These are phyloP conservation scores for Aciculosporium take DNA, from an alignment of 2,329 filamentous ascomycete species.

Conservation along the genomic window DNA sequence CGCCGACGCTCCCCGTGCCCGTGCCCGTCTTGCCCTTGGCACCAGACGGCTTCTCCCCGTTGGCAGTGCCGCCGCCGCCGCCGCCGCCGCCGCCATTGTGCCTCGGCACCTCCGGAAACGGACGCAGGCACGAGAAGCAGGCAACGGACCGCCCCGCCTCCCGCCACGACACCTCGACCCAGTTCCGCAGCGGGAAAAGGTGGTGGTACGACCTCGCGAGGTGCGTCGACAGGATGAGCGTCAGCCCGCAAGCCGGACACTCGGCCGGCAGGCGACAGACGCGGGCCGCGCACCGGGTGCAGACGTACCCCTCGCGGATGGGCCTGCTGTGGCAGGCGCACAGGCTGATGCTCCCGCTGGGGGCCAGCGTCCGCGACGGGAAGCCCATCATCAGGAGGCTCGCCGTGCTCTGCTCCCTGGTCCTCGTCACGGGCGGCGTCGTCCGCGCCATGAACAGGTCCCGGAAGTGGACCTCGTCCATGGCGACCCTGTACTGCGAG, in stretches of 20 bases:
- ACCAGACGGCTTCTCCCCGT: background rate
- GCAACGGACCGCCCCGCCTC: constrained; percentile 46
- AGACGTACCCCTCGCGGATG: constrained; percentile 73
- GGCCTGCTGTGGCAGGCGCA: constrained; percentile 86
- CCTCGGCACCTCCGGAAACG: constrained; percentile 46
- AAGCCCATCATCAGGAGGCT: constrained; percentile 96
- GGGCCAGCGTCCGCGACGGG: constrained; percentile 68
- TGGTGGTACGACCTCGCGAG: constrained; percentile 88
- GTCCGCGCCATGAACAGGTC: constrained; percentile 82
- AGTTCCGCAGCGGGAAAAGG: constrained; percentile 78
- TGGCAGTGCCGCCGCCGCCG: background rate
- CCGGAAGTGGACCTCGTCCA: constrained; percentile 63
- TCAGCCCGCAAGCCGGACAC: constrained; percentile 82
- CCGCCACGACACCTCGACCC: constrained; percentile 78
- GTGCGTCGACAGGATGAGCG: constrained; percentile 86
- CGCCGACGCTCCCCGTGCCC: constrained; percentile 35
- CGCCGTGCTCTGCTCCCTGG: constrained; percentile 41
- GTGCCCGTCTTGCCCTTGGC: constrained; percentile 13
- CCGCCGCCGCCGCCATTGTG: constrained; percentile 3
- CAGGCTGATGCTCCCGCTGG: constrained; percentile 49
- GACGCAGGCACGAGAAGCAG: constrained; percentile 65
- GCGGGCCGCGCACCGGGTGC: constrained; percentile 75
- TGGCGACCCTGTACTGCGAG: constrained; percentile 64
- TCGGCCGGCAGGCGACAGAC: constrained; percentile 83
- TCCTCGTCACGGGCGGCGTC: constrained; percentile 72